Evolutionary conservation across 2,329 filamentous ascomycete species (phyloP).

Genomic region (Fusarium duplospermum): DNA sequence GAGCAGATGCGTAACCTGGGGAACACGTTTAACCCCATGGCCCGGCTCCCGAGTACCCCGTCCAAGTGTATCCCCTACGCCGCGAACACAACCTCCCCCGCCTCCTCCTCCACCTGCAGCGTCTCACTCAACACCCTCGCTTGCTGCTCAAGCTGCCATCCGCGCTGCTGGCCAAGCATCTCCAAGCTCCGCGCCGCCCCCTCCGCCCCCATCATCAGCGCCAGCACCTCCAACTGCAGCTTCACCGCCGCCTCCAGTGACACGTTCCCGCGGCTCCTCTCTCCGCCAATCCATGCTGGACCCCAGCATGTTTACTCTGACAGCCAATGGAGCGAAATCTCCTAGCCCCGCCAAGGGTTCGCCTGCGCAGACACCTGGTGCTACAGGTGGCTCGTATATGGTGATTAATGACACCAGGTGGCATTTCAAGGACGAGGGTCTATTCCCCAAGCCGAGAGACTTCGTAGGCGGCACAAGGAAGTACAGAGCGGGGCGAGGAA

Average conservation of each 20-base stretch:
- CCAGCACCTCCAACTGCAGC: slow-evolving; percentile 50
- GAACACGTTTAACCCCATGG: too few relatives aligned
- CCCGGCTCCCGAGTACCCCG: too few relatives aligned
- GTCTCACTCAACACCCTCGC: slow-evolving; percentile 47
- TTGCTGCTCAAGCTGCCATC: slow-evolving; percentile 59
- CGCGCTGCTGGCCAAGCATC: slow-evolving; percentile 57
- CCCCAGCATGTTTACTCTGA: slow-evolving; percentile 80
- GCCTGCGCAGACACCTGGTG: slow-evolving; percentile 45
- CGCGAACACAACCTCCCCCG: slow-evolving; percentile 48
- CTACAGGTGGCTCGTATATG: slow-evolving; percentile 54
- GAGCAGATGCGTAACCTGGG: too few relatives aligned
- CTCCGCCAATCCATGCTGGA: slow-evolving; percentile 75
- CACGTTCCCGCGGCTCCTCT: slow-evolving; percentile 57
- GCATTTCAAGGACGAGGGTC: slow-evolving; percentile 85
- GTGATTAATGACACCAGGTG: slow-evolving; percentile 83
- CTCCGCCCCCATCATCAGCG: slow-evolving; percentile 48
- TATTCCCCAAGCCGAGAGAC: slow-evolving; percentile 86
- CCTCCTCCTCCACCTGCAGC: slow-evolving; percentile 42
- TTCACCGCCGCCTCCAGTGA: slow-evolving; percentile 53
- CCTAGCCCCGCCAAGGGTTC: slow-evolving; percentile 58
- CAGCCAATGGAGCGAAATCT: slow-evolving; percentile 69
- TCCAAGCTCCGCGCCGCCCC: slow-evolving; percentile 52
- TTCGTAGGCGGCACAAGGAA: slow-evolving; percentile 80
- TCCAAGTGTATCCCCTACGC: slow-evolving; percentile 50
- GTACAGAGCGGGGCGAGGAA: slow-evolving; percentile 91